These are phyloP conservation scores for Apium graveolens DNA, from an alignment of 129 eudicot species.

Conservation along the genomic window DNA sequence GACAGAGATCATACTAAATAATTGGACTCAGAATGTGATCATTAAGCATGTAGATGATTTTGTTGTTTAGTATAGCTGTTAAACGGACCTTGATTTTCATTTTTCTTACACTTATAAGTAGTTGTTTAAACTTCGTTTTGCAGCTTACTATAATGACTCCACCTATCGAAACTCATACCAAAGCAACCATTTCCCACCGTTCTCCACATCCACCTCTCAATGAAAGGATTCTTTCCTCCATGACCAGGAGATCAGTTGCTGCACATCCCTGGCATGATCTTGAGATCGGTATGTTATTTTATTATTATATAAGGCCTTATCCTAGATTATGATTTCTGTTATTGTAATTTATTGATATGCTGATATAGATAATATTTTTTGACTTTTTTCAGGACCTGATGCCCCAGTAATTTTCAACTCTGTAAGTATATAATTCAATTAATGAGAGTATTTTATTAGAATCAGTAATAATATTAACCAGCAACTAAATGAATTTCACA, in stretches of 20 bases:
- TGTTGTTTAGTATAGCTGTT: background rate
- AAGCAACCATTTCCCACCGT: constrained; percentile 28
- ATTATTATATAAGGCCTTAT: background rate
- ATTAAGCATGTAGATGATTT: background rate
- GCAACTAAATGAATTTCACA: background rate
- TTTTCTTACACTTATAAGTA: background rate
- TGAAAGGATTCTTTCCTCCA: constrained; percentile 80
- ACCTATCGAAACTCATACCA: constrained; percentile 48
- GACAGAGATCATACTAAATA: background rate
- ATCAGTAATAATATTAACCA: background rate
- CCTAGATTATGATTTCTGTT: background rate
- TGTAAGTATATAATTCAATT: constrained; percentile 36
- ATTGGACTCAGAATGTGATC: background rate
- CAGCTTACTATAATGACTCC: constrained; percentile 43
- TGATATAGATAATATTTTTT: constrained; percentile 8
- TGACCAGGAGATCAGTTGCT: constrained; percentile 83
- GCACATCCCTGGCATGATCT: constrained; percentile 99
- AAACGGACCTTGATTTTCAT: background rate
- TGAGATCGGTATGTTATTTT: constrained; percentile 53
- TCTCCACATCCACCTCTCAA: constrained; percentile 50
- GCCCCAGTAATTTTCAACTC: constrained; percentile 74
- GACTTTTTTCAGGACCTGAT: constrained; percentile 69
- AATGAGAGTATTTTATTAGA: background rate
- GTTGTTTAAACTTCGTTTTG: constrained; percentile 3
- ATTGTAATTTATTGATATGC: constrained; percentile 12